Percentiles rank a stretch among this genome's conserved stretches.
Conservation (phyloP, 2,329 filamentous ascomycete genomes). For the Malbranchea cinnamomea region DNA sequence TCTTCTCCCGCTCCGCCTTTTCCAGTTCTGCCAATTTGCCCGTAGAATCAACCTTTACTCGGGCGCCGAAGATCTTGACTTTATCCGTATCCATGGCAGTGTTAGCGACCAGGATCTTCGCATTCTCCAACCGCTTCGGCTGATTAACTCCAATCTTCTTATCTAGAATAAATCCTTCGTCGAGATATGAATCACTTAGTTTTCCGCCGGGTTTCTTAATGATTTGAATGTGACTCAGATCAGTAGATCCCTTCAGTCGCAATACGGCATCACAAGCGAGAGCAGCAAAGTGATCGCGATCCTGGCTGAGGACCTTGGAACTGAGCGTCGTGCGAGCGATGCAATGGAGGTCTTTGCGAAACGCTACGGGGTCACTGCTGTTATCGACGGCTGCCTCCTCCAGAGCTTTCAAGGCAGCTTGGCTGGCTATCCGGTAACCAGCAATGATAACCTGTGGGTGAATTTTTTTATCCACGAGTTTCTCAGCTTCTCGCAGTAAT, state of each 20-base stretch:
- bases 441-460: conserved; percentile 99
- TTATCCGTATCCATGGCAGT: conserved; percentile 99
- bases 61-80: conserved; percentile 97
- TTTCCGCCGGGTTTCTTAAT: conserved; percentile 99
- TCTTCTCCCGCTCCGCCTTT: conserved; percentile 97
- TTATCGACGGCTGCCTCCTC: conserved; percentile 78
- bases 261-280: conserved; percentile 85
- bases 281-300: conserved; percentile 78
- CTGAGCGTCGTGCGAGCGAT: conserved; percentile 93
- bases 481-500: conserved; percentile 88
- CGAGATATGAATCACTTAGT: conserved; percentile 91
- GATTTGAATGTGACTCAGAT: conserved; percentile 95
- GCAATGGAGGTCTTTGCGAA: conserved; percentile 74
- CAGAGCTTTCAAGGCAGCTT: conserved; percentile 70
- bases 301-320: conserved; percentile 87
- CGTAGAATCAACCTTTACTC: conserved; percentile 91
- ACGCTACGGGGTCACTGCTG: conserved; percentile 66
- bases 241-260: conserved; percentile 74
- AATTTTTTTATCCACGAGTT: conserved; percentile 94
- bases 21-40: conserved; percentile 96
- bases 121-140: conserved; percentile 91
- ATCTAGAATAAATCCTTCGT: conserved; percentile 96
- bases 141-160: conserved; percentile 99
- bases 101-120: conserved; percentile 95
- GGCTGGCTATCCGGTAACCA: conserved; percentile 92